Evolutionary conservation across 2,329 filamentous ascomycete genomes (phyloP), one percentile per base, ranked within the genome.

Genomic region (Nectriaceae sp.): DNA sequence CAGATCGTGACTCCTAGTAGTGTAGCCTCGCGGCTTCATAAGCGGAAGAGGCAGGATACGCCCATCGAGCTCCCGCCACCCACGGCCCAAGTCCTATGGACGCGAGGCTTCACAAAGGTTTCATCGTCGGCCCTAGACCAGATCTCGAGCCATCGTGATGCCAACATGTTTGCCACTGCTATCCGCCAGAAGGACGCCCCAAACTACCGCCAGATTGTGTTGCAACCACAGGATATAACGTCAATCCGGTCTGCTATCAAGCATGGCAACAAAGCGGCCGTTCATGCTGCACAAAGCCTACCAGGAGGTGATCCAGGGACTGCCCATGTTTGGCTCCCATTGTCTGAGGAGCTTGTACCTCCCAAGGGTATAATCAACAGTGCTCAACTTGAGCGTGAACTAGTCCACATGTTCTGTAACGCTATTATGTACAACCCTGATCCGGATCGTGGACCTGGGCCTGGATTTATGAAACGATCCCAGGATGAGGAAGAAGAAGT

Each of bases 401-500:
- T 97, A 11, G 90, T 95, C 60, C 89, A 95, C 61, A 97, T 97
- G 89, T 96, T 97, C 68, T 90, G 91, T 57, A 97, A 97, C 63
- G 93, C 94, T 16, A 88, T 97, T 70, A 97, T 99, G 94, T 99
- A 96, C 75, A 97, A 97, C 61, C 85, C 89, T 0, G 90, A 96
- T 53, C 85, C 87, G 0, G 77, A 88, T 56, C 82, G 86, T 21
- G 87, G 88, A 0, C 83, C 87, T 10, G 87, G 87, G 0, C 75
- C 78, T 2, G 73, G 77, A 0, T 88, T 91, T 55, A 67, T 81
- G 60, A 71, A 73, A 47, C 62, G 72, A 35, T 62, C 72, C 36
- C 63, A 66, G 60, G 72, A 70, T 37, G 76, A 75, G 52, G 67
- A 76, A 56, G 64, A 78, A 57, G 66, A 74, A 44, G 65, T 76